Evolutionary conservation across 2,329 filamentous ascomycete genomes (phyloP).

Genomic region (Aspergillus hiratsukae): DNA sequence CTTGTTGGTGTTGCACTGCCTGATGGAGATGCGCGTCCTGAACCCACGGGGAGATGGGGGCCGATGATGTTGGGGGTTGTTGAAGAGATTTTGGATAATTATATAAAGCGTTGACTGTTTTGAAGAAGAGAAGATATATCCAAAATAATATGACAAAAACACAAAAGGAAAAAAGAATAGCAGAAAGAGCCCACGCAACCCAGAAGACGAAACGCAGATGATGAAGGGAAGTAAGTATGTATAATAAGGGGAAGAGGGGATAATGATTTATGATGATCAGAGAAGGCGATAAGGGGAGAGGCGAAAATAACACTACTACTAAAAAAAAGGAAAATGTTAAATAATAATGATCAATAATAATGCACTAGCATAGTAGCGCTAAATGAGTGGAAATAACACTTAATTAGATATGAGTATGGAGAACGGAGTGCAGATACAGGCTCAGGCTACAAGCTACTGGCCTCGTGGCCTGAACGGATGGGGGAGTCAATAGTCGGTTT

Average conservation of each 20-base stretch:
- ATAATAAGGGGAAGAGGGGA: not conserved
- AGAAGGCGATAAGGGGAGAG: not conserved
- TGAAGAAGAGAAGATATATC: slow-evolving; percentile 16
- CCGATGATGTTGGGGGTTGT: not conserved
- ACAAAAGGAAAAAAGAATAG: slow-evolving; percentile 6
- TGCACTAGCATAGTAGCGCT: not conserved
- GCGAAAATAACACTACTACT: not conserved
- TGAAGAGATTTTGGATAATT: slow-evolving; percentile 8
- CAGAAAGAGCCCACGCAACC: slow-evolving; percentile 1
- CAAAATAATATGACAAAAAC: slow-evolving; percentile 6
- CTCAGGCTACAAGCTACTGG: not conserved
- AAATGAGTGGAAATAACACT: not conserved
- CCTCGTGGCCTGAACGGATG: not conserved
- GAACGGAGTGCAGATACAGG: no score
- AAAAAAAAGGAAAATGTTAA: not conserved
- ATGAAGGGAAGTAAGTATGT: not conserved
- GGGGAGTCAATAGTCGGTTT: no score
- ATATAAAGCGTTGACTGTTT: slow-evolving; percentile 8
- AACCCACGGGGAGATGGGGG: not conserved
- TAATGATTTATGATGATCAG: not conserved
- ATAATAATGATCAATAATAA: not conserved
- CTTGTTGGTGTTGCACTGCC: not conserved
- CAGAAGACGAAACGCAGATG: not conserved
- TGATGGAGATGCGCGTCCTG: not conserved
- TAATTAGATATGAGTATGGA: no score